Evolutionary conservation across 1,284 basidiomycete genomes (phyloP), one percentile per base, ranked within the genome.

Genomic region (Waitea zeae): DNA sequence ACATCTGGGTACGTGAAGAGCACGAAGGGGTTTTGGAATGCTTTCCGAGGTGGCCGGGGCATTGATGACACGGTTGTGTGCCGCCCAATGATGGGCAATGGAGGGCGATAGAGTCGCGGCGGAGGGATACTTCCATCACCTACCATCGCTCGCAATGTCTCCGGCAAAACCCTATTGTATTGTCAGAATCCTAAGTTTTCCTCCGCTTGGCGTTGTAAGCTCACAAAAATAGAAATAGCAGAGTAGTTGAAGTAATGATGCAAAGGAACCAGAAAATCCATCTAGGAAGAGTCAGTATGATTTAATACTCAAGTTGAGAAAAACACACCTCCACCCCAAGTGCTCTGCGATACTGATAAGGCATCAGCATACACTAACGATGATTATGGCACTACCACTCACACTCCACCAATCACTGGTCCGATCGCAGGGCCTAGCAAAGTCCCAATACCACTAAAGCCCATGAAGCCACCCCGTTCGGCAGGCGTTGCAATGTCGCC

Each of bases 261-360:
- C 64, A 66, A 5, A 86, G 52, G 46, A 86, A 79, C 79, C 79
- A 86, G 48, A 87, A 87, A 17, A 86, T 78, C 2, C 77, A 61
- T 44, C 80, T 74, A 32, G 15, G 33, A 39, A n/a, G 37, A 28
- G 5, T 17, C 11, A 9, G 17, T 37, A 18, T 30, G n/a, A n/a
- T n/a, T n/a, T n/a, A n/a, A n/a, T n/a, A n/a, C n/a, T n/a, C n/a
- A n/a, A n/a, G n/a, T n/a, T n/a, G n/a, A n/a, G n/a, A 26, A 39
- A n/a, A 3, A 32, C 56, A 34, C 36, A 70, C 76, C 77, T 67
- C 78, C 77, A 81, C 17, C 76, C 74, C 1, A 78, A 50, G 9
- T 53, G 53, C 34, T 71, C 61, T 11, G 74, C 52, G 12, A 80
- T 52, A 6, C 76, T 76, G 3, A 80, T 56, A 2, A 62, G 52